Evolutionary conservation across 1,284 basidiomycete species (phyloP), one percentile per base, ranked within the genome.

Genomic region (Ceratobasidium sp.): DNA sequence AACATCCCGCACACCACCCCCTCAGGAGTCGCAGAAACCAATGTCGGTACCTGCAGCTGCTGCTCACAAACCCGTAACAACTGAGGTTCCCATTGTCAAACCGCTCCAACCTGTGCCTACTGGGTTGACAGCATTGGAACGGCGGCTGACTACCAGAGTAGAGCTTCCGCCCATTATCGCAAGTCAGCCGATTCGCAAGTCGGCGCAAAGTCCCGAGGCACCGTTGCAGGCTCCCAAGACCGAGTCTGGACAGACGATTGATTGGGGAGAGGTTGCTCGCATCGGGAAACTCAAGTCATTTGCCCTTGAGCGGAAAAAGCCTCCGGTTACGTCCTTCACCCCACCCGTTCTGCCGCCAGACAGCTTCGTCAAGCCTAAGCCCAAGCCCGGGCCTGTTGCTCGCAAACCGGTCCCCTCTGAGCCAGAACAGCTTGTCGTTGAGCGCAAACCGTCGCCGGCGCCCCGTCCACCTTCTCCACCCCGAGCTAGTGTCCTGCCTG

Each of bases 261-360:
- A 68, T 37, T 68, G 65, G 65, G 65, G 65, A 39, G 65, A 53
- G 51, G 41, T 68, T 39, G 65, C 65, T n/a, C 49, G 65, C 9
- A 56, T 68, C 3, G 65, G 65, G 6, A 68, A 68, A 49, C 51
- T 68, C 27, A 68, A 68, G 29, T 68, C 65, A 29, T 68, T 68
- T 56, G 65, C 65, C 1, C 34, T 56, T 14, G 65, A 49, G 9
- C 5, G 49, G 8, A 68, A 49, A 49, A 68, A 68, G 41, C 65
- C 65, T n/a, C 27, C 43, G 31, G 24, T 68, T 14, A 49, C 65
- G 5, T 19, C 49, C 19, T 68, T 54, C 34, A 11, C 22, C 29
- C 48, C 49, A 22, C 65, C 65, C 9, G 22, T 27, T n/a, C 16
- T 68, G 8, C 65, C 65, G 1, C n/a, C 14, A 14, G 37, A 27